Evolutionary conservation across 2,329 filamentous ascomycete species (phyloP).

Genomic region (Trichoderma pleuroti): DNA sequence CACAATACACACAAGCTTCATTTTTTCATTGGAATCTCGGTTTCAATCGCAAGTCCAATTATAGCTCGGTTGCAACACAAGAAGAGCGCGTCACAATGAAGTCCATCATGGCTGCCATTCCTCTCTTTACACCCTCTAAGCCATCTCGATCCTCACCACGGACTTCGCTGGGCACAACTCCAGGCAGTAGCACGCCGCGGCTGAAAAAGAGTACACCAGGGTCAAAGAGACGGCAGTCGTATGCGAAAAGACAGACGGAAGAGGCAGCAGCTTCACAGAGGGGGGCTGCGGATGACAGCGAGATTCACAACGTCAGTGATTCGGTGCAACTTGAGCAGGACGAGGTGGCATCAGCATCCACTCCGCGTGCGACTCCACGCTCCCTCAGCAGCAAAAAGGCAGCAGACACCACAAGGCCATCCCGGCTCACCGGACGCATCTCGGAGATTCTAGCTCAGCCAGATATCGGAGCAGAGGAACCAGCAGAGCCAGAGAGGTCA

Average conservation of each 20-base stretch:
- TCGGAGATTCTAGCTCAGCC: background rate
- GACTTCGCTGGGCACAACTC: background rate
- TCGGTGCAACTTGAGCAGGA: conserved; percentile 1
- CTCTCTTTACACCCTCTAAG: conserved; percentile 1
- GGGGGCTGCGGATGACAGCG: background rate
- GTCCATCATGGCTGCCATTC: conserved; percentile 11
- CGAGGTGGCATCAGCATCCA: conserved; percentile 1
- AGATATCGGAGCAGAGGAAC: background rate
- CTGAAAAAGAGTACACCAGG: background rate
- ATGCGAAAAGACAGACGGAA: background rate
- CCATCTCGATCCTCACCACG: background rate
- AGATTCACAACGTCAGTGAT: background rate
- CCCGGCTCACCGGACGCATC: background rate
- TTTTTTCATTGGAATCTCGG: background rate
- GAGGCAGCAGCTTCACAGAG: background rate
- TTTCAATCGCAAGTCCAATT: background rate
- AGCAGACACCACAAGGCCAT: background rate
- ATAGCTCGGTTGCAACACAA: background rate
- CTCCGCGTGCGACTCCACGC: background rate
- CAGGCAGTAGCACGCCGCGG: background rate
- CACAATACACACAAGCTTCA: background rate
- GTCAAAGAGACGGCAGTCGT: background rate
- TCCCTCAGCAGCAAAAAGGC: background rate
- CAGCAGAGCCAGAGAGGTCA: background rate
- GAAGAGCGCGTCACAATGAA: background rate